Evolutionary conservation across 1,284 basidiomycete species (phyloP).

Genomic region (Cutaneotrichosporon curvatum): DNA sequence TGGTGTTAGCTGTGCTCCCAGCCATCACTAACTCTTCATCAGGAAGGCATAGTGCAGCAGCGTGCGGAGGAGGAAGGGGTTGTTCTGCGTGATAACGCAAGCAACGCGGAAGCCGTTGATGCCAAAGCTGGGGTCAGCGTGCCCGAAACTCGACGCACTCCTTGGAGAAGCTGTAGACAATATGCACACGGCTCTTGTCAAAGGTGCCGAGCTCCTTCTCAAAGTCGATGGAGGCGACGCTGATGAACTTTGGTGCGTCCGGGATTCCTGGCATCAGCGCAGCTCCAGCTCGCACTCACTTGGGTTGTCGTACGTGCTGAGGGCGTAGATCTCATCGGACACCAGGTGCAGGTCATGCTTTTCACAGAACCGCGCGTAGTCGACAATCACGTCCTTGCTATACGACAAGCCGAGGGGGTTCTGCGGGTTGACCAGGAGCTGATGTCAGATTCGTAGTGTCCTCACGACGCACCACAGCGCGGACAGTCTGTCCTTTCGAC

Average conservation of each 20-base stretch:
- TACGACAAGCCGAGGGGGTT: constrained; percentile 46
- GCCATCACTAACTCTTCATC: constrained; percentile 29
- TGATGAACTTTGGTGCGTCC: constrained; percentile 40
- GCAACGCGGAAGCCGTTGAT: constrained; percentile 47
- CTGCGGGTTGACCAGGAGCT: constrained; percentile 47
- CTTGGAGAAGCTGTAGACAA: constrained; percentile 45
- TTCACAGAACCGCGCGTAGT: constrained; percentile 46
- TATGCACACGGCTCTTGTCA: constrained; percentile 42
- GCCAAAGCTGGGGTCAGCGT: constrained; percentile 39
- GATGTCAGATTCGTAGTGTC: neutral
- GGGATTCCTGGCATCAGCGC: constrained; percentile 20
- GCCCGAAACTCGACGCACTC: constrained; percentile 26
- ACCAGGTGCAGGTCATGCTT: constrained; percentile 46
- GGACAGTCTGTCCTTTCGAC: constrained; percentile 24
- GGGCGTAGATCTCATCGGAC: constrained; percentile 48
- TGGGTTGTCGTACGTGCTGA: constrained; percentile 41
- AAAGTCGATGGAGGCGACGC: constrained; percentile 44
- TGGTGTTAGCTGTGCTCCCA: constrained; percentile 8
- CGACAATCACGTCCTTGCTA: constrained; percentile 41
- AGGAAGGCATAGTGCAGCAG: constrained; percentile 39
- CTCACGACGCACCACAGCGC: constrained; percentile 29
- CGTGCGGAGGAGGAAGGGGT: constrained; percentile 40
- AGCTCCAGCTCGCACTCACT: constrained; percentile 14
- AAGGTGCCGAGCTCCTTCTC: constrained; percentile 44
- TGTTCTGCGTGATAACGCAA: constrained; percentile 44